A percentile compares a stretch with the other conserved stretches of the same genome.
Evolutionary conservation across 108 stramenopile species (phyloP).

Genomic region (Mediolabrus comicus): DNA sequence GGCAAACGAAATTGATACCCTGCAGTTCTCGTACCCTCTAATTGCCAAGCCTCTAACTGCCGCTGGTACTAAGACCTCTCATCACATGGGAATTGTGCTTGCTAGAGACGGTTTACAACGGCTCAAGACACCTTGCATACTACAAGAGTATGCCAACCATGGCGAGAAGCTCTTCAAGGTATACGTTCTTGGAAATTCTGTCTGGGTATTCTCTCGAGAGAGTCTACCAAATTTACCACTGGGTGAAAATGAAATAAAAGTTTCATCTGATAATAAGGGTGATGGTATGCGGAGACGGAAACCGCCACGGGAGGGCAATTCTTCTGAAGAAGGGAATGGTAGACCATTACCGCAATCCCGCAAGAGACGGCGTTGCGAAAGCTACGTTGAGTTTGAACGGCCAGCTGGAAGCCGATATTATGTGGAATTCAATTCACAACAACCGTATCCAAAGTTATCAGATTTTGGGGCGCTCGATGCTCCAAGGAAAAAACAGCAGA

Average conservation of each 20-base stretch:
- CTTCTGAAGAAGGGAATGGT: background rate
- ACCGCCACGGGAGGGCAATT: background rate
- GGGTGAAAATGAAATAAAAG: conserved; percentile 17
- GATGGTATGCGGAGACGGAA: background rate
- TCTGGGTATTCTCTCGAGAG: conserved; percentile 72
- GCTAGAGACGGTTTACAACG: conserved; percentile 49
- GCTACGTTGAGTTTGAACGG: conserved; percentile 45
- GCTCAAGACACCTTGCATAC: conserved; percentile 48
- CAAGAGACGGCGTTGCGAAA: conserved; percentile 10
- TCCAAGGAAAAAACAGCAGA: conserved; percentile 12
- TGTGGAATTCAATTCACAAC: conserved; percentile 86
- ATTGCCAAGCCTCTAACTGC: conserved; percentile 86
- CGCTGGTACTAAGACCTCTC: conserved; percentile 79
- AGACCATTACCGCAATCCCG: background rate
- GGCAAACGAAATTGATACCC: conserved; percentile 36
- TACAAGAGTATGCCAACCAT: conserved; percentile 89
- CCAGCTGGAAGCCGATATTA: conserved; percentile 43
- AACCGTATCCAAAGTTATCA: conserved; percentile 72
- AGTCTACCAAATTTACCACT: conserved; percentile 78
- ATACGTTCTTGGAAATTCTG: conserved; percentile 81
- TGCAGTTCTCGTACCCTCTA: conserved; percentile 58
- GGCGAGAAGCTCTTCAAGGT: conserved; percentile 80
- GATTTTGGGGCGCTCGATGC: conserved; percentile 66
- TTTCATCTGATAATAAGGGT: background rate
- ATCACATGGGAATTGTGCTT: conserved; percentile 78